Evolutionary conservation across 73 alveolate species (phyloP), one percentile per base, ranked within the genome.

Genomic region (Tetrahymena malaccensis): DNA sequence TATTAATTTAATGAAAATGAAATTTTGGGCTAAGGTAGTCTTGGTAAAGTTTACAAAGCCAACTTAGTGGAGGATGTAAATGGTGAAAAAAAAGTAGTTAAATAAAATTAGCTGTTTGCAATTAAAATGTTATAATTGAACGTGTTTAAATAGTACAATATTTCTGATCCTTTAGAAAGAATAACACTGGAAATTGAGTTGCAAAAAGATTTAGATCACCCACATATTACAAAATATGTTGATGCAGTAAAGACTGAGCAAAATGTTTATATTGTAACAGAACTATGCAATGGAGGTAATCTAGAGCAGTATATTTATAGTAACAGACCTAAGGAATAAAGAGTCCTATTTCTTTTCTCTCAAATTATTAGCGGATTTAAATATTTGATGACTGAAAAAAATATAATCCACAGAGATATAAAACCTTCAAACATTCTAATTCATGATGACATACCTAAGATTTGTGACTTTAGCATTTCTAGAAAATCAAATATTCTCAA

Each of bases 361-460:
- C 34, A 95, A 34, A 34, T 95, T 12, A 19, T 95, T 5, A 95
- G 94, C 89, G 97, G 93, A 15, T 50, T 95, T 50, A 93, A 85
- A 95, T 95, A 94, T 12, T 21, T 95, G 27, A 25, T 70, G 34
- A 40, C 89, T 33, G 97, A 95, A 58, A 89, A 95, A 43, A 85
- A 89, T 31, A 85, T 95, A 31, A 19, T 95, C 19, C 97, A 95
- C 55, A 22, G 97, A 85, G 97, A 95, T 35, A 43, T 95, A 16
- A 95, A 95, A n/a, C 97, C 97, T 50, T 95, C 97, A 17, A 95
- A 95, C 31, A 95, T 95, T 35, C 85, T 95, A 8, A 85, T 95
- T 40, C 97, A 95, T 55, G 97, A 95, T 55, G 84, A 95, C 35
- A 43, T 85, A 11, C 93, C 94, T 2, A 95, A 95, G 37, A 89